Conservation (phyloP, 2,329 filamentous ascomycete genomes). For the Pseudocercospora fuligena region DNA sequence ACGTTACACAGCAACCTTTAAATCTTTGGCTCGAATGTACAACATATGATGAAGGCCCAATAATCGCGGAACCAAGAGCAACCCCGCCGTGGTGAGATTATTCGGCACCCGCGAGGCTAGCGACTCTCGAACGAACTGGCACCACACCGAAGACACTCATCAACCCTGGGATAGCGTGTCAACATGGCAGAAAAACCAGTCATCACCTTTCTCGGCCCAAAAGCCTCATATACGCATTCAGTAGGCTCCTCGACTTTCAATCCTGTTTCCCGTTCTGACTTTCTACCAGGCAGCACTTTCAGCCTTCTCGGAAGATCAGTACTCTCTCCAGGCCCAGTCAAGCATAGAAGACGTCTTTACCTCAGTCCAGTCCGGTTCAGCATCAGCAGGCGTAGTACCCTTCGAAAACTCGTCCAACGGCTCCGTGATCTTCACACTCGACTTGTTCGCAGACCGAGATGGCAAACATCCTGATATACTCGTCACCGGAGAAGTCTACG, state of each 20-base stretch:
- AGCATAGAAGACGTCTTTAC: conserved; percentile 74
- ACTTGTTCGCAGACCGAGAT: conserved; percentile 80
- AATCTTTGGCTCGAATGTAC: neutral
- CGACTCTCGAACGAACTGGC: neutral
- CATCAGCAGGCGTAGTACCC: conserved; percentile 79
- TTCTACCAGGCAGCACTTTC: conserved; percentile 30
- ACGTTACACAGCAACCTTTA: neutral
- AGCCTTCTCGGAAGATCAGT: conserved; percentile 27
- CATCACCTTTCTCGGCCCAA: conserved; percentile 66
- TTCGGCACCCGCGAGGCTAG: neutral
- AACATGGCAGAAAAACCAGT: conserved; percentile 22
- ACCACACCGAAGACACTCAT: neutral
- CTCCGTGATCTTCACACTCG: conserved; percentile 85
- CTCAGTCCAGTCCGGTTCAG: conserved; percentile 69
- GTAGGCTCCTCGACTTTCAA: conserved; percentile 45
- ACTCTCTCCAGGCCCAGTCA: conserved; percentile 45
- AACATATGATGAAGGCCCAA: neutral
- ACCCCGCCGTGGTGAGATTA: too few species aligned
- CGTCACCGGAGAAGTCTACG: conserved; percentile 82
- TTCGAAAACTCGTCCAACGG: conserved; percentile 98
- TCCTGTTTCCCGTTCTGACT: neutral
- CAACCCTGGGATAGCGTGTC: neutral
- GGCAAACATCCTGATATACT: conserved; percentile 68
- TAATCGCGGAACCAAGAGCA: neutral
- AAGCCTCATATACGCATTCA: conserved; percentile 72